Conservation (phyloP, 1,284 basidiomycete species). For the Hortiboletus rubellus region DNA sequence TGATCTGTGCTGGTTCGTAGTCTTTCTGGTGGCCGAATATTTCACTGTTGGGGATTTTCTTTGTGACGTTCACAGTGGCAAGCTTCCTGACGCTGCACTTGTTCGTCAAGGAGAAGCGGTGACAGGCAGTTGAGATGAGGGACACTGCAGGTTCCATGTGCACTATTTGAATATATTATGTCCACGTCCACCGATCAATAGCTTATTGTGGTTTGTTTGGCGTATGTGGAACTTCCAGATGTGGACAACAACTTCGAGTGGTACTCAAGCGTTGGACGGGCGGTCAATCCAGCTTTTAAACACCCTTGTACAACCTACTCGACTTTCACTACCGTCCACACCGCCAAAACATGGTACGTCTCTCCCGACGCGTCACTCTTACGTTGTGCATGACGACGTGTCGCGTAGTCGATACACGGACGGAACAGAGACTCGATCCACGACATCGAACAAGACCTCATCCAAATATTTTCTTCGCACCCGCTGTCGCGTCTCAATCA, state of each 20-base stretch:
- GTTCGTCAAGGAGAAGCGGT: conserved; percentile 90
- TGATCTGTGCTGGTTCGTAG: conserved; percentile 39
- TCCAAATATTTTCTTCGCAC: conserved; percentile 64
- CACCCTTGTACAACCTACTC: conserved; percentile 9
- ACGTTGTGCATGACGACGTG: not conserved
- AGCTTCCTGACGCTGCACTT: conserved; percentile 84
- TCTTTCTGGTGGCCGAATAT: conserved; percentile 98
- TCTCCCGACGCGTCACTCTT: conserved; percentile 11
- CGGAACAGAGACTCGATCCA: conserved; percentile 64
- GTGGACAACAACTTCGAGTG: conserved; percentile 3
- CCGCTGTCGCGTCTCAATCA: conserved; percentile 56
- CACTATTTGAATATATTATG: not conserved
- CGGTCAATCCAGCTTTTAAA: conserved; percentile 2
- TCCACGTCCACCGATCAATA: not conserved
- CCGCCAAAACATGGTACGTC: conserved; percentile 29
- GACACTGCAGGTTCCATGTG: not conserved
- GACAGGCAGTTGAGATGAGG: conserved; percentile 19
- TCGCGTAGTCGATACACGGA: conserved; percentile 39
- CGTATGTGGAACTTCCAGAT: conserved; percentile 17
- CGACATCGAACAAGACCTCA: conserved; percentile 66
- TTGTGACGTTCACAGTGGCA: conserved; percentile 69
- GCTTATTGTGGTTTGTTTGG: conserved; percentile 29
- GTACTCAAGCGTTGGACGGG: conserved; percentile 6
- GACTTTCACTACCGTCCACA: conserved; percentile 6
- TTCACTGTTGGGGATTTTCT: conserved; percentile 79